Evolutionary conservation across 768 basidiomycete genomes (phyloP), one percentile per base, ranked within the genome.

Genomic region (Fomitopsis pulvina): DNA sequence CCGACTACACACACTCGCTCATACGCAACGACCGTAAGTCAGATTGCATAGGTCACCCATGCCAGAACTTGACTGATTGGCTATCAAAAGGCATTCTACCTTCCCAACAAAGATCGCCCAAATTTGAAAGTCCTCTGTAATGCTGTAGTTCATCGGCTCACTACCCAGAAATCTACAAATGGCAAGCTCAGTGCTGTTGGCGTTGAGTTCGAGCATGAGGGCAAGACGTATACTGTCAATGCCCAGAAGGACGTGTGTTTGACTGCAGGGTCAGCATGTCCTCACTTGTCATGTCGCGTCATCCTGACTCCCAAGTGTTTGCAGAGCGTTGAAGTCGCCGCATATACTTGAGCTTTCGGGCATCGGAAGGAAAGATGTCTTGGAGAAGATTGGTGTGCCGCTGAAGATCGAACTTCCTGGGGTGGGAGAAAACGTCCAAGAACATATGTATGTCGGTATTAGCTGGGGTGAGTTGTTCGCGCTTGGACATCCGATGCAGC

Each of bases 301-400:
- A 37, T 37, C n/a, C 1, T 3, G n/a, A 21, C 14, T 16, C n/a
- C n/a, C n/a, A n/a, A n/a, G 12, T 25, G 29, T n/a, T 18, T 16
- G 12, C 16, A 61, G 60, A 6, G 18, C 53, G 2, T 24, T 61
- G 27, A 57, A 57, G 47, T 49, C 48, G 1, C 60, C 76, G 4
- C 74, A 79, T 56, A 65, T 84, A 8, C 71, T 82, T 1, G 77
- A 82, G 56, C 63, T 82, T 2, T 80, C 78, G 4, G 82, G 81
- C 21, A 75, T 83, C 47, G 81, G 81, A 16, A 65, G 71, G 27
- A 57, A 59, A 12, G 64, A 63, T 2, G 52, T 76, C 20, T 63
- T 82, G 27, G 55, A 65, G 22, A 63, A 53, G 4, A 56, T 75
- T 16, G 71, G 69, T 2, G 67, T 83, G 34, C 51, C 62, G 0